phyloP scores from a whole-genome alignment of 176 grass and related monocot genomes.

The Puccinellia tenuiflora region DNA sequence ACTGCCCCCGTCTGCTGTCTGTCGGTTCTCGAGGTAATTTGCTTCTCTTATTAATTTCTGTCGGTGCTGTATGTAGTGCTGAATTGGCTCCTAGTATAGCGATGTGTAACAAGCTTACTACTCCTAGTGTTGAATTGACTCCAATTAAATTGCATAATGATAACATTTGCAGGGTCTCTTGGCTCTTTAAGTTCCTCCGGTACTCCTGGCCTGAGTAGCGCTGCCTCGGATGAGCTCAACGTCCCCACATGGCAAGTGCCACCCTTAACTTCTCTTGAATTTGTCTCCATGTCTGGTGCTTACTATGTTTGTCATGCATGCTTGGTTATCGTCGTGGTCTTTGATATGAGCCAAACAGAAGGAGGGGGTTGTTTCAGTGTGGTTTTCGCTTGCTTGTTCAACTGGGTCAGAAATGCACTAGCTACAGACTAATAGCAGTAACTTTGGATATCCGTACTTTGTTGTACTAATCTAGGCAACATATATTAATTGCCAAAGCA shows the following conservation, averaged over 20 bases:
- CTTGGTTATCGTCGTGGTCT: not conserved
- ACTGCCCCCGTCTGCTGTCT: slow-evolving; percentile 78
- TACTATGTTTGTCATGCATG: not conserved
- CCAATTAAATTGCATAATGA: not conserved
- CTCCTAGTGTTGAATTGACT: not conserved
- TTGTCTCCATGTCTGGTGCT: not conserved
- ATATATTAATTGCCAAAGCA: not conserved
- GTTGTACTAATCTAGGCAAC: not conserved
- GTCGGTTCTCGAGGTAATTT: slow-evolving; percentile 69
- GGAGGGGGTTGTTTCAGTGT: not conserved
- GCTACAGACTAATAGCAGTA: not conserved
- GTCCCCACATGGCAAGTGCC: slow-evolving; percentile 52
- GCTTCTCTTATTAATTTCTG: not conserved
- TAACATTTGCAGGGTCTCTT: slow-evolving; percentile 54
- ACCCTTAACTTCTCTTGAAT: not conserved
- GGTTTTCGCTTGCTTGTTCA: not conserved
- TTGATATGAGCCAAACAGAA: not conserved
- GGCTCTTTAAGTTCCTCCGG: slow-evolving; percentile 48
- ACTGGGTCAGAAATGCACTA: not conserved
- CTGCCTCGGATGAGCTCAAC: not conserved
- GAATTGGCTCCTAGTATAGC: not conserved
- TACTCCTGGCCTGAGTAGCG: slow-evolving; percentile 6
- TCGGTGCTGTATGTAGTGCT: not conserved
- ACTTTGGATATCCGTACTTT: not conserved
- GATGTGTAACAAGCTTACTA: not conserved